These are phyloP conservation scores for Begonia peltatifolia DNA, from an alignment of 306 rosid genomes.

Conservation along the genomic window DNA sequence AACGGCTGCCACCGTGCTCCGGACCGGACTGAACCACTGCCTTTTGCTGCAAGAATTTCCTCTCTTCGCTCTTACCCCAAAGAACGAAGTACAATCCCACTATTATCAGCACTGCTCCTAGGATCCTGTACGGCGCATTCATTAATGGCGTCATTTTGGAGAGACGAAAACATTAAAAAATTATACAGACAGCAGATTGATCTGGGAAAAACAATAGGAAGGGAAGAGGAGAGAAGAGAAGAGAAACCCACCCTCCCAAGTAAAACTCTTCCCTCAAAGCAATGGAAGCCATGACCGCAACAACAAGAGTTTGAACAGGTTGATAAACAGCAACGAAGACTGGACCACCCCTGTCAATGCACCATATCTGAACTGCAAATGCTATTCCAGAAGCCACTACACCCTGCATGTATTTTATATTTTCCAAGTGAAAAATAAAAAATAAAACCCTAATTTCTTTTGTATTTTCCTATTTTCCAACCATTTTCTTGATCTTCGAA, in stretches of 20 bases:
- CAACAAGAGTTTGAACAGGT: conserved; percentile 98
- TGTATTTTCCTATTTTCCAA: too few species aligned
- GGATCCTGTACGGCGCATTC: conserved; percentile 42
- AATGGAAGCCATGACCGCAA: conserved; percentile 88
- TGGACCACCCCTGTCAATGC: conserved; percentile 59
- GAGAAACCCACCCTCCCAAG: conserved; percentile 63
- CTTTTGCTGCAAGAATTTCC: conserved; percentile 34
- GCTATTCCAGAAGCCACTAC: conserved; percentile 49
- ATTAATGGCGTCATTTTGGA: not conserved
- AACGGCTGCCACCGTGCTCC: conserved; percentile 42
- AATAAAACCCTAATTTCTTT: too few species aligned
- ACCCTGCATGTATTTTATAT: conserved; percentile 32
- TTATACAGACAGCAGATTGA: not conserved
- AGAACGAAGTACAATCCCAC: conserved; percentile 68
- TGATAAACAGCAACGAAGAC: conserved; percentile 97
- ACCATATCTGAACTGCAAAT: conserved; percentile 65
- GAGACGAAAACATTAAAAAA: not conserved
- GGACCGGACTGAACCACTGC: conserved; percentile 27
- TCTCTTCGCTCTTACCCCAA: conserved; percentile 90
- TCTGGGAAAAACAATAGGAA: not conserved
- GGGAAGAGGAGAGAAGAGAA: not conserved
- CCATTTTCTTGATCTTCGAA: too few species aligned
- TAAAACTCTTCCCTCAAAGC: conserved; percentile 93
- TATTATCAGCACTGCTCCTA: conserved; percentile 79
- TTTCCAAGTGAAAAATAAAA: too few species aligned